Evolutionary conservation across 192 early-diverging fungal genomes (phyloP), one percentile per base, ranked within the genome.

Genomic region (Ambispora gerdemannii): DNA sequence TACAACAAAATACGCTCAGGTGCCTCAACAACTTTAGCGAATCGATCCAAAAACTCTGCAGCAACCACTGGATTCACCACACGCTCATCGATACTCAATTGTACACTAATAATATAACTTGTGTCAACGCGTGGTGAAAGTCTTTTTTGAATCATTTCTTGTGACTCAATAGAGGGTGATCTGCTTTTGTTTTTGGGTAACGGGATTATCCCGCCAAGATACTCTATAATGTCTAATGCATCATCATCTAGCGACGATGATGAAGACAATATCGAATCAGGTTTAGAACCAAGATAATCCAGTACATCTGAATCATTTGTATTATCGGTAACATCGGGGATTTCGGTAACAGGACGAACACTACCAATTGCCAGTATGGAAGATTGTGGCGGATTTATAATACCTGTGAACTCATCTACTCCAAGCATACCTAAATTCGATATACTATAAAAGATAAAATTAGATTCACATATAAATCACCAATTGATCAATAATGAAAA

Each of bases 401-500:
- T 93, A 36, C 91, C 93, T 20, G 93, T 91, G 80, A 95, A 95
- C 72, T 88, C 83, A 59, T 77, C 79, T 69, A 95, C 88, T 20
- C 90, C 92, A 78, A 88, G 93, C 92, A 93, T 93, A 59, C 92
- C 94, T 70, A 98, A 80, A 83, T 98, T 95, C 69, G 91, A 94
- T 72, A 98, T 90, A 38, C 94, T 78, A 22, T 7, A 20, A 3
- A 59, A 52, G 59, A 22, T 17, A 59, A 28, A 33, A 60, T 70
- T 31, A n/a, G 28, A 63, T 43, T n/a, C n/a, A 25, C 6, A 7
- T 13, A 27, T 56, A 13, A 24, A 24, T n/a, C 8, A 20, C 8
- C 53, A 56, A 63, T 20, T 47, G 31, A 63, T n/a, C n/a, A n/a
- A n/a, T n/a, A n/a, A 31, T 22, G 7, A 63, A 22, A 6, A 19